Conservation (phyloP, 1,284 basidiomycete genomes). For the Sporisorium sorghi region DNA sequence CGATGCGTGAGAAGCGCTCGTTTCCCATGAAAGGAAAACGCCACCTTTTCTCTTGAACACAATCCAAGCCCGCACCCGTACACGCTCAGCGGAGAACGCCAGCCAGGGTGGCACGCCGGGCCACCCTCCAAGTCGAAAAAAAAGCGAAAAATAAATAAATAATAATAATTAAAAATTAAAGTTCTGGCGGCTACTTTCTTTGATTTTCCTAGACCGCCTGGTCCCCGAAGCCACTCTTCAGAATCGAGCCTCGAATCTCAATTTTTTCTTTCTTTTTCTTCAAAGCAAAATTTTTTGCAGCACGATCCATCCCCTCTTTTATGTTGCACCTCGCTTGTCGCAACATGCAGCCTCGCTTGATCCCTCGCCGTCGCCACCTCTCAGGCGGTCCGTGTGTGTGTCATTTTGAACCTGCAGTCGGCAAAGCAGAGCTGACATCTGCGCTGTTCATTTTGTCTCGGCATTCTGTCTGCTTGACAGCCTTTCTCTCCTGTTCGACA, state of each 20-base stretch:
- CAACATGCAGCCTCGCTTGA: neutral
- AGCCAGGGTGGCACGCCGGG: too few relatives aligned
- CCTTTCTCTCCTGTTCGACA: slow-evolving; percentile 1
- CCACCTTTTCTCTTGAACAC: too few relatives aligned
- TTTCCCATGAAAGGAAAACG: neutral
- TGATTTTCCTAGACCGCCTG: slow-evolving; percentile 1
- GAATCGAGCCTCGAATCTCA: neutral
- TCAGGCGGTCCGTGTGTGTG: neutral
- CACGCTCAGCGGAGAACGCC: too few relatives aligned
- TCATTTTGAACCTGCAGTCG: slow-evolving; percentile 4
- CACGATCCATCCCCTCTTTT: neutral
- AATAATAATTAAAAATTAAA: neutral
- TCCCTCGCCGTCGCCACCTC: neutral
- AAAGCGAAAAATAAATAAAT: neutral
- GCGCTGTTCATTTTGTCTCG: neutral
- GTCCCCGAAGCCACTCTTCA: neutral
- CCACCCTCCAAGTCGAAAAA: too few relatives aligned
- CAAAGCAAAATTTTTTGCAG: too few relatives aligned
- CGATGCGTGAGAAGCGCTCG: too few relatives aligned
- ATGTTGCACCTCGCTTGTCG: neutral
- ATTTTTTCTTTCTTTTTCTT: neutral
- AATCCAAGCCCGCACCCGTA: too few relatives aligned
- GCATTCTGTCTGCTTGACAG: neutral
- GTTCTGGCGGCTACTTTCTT: too few relatives aligned
- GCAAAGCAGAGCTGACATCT: neutral